phyloP scores from a whole-genome alignment of 2,329 filamentous ascomycete species.

The Sporothrix humicola region DNA sequence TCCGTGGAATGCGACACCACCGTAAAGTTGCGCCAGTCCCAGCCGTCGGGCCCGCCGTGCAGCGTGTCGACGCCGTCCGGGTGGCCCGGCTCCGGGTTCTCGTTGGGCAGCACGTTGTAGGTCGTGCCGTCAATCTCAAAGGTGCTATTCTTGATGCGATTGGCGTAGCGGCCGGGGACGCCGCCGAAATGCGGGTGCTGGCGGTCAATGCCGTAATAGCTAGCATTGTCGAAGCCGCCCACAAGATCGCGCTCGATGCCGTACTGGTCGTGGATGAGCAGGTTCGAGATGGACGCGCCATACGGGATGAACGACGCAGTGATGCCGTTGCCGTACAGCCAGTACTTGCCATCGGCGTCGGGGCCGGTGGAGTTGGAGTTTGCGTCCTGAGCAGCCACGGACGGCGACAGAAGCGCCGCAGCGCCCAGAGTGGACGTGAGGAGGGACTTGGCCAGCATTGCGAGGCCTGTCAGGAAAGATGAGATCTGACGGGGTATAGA shows the following conservation, averaged over 20 bases:
- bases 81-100: slow-evolving; percentile 58
- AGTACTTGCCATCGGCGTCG: slow-evolving; percentile 71
- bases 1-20: slow-evolving; percentile 69
- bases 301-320: slow-evolving; percentile 74
- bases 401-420: slow-evolving; percentile 1
- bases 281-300: slow-evolving; percentile 73
- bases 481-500: slow-evolving; percentile 2
- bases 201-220: slow-evolving; percentile 67
- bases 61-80: slow-evolving; percentile 67
- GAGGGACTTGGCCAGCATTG: slow-evolving; percentile 24
- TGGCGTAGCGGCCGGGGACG: slow-evolving; percentile 78
- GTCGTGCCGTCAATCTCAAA: slow-evolving; percentile 69
- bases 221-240: slow-evolving; percentile 76
- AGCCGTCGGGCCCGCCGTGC: slow-evolving; percentile 72
- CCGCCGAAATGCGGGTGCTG: slow-evolving; percentile 74
- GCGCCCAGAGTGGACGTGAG: slow-evolving; percentile 10
- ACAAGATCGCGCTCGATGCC: slow-evolving; percentile 74
- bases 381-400: background rate
- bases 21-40: slow-evolving; percentile 80
- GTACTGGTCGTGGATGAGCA: slow-evolving; percentile 72
- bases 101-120: slow-evolving; percentile 68
- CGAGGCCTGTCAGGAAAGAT: background rate
- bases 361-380: slow-evolving; percentile 44
- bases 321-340: slow-evolving; percentile 70
- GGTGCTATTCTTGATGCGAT: slow-evolving; percentile 78